phyloP scores from a whole-genome alignment of 2,329 filamentous ascomycete species.

The Periglandula ipomoeae region DNA sequence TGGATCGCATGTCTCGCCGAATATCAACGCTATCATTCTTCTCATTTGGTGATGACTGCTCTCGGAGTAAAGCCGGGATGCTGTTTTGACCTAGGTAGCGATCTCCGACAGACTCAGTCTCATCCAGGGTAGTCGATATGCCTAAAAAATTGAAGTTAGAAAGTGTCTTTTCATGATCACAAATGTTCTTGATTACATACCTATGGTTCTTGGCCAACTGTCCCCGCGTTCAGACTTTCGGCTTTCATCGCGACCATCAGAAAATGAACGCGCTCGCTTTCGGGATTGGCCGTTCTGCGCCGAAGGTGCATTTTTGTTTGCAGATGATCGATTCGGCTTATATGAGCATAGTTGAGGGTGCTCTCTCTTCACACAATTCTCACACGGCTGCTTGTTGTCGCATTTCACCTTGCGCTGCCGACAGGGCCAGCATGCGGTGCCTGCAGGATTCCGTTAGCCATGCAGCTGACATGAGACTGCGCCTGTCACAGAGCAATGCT shows the following conservation, averaged over 20 bases:
- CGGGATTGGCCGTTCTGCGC: slow-evolving; percentile 16
- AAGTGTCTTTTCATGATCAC: slow-evolving; percentile 7
- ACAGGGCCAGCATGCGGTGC: slow-evolving; percentile 58
- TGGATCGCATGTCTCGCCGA: slow-evolving; percentile 56
- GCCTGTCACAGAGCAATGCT: not conserved
- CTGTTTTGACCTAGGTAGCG: slow-evolving; percentile 60
- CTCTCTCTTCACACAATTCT: slow-evolving; percentile 59
- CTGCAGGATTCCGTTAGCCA: slow-evolving; percentile 21
- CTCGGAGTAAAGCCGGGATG: slow-evolving; percentile 55
- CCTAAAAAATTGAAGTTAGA: slow-evolving; percentile 9
- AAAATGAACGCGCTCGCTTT: slow-evolving; percentile 26
- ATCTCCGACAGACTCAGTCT: slow-evolving; percentile 46
- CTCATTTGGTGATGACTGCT: slow-evolving; percentile 46
- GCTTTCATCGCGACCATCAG: slow-evolving; percentile 21
- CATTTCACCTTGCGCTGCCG: slow-evolving; percentile 61
- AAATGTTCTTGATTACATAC: slow-evolving; percentile 15
- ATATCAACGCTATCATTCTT: slow-evolving; percentile 47
- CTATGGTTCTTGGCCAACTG: slow-evolving; percentile 34
- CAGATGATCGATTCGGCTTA: slow-evolving; percentile 47
- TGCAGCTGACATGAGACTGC: not conserved
- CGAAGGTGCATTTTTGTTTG: slow-evolving; percentile 24
- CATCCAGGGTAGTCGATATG: slow-evolving; percentile 34
- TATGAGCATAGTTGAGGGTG: slow-evolving; percentile 58
- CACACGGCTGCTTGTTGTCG: slow-evolving; percentile 59
- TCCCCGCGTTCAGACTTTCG: slow-evolving; percentile 28